A percentile compares a stretch with the other conserved stretches of the same genome.
These are phyloP conservation scores for Lolium multiflorum DNA, from an alignment of 176 grass and related monocot genomes.

Conservation along the genomic window DNA sequence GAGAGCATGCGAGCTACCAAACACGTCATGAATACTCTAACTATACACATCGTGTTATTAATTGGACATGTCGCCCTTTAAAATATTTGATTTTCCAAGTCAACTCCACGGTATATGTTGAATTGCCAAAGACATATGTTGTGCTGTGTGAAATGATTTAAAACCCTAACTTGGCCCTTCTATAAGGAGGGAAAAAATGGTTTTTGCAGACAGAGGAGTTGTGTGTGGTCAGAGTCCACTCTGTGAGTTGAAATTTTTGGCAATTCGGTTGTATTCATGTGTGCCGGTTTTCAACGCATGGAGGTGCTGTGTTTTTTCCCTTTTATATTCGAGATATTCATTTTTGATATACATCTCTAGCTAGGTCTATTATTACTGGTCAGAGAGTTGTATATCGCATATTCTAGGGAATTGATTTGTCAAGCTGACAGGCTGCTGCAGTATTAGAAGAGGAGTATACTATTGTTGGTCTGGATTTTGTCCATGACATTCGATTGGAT, in stretches of 20 bases:
- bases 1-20: too few species aligned
- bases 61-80: conserved; percentile 45
- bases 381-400: background rate
- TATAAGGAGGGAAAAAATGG: conserved; percentile 31
- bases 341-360: background rate
- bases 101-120: conserved; percentile 45
- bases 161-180: conserved; percentile 46
- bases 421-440: conserved; percentile 38
- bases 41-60: conserved; percentile 22
- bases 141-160: conserved; percentile 50
- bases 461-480: conserved; percentile 36
- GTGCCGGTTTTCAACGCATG: conserved; percentile 46
- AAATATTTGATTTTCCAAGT: conserved; percentile 39
- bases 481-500: background rate
- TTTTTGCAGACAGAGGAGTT: background rate
- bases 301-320: background rate
- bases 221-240: conserved; percentile 50
- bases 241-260: conserved; percentile 49
- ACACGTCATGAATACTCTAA: too few species aligned
- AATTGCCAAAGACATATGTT: conserved; percentile 27
- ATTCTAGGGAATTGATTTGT: conserved; percentile 1
- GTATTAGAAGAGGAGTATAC: background rate
- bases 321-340: conserved; percentile 5
- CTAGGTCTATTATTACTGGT: background rate
- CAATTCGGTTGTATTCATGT: conserved; percentile 51